These are phyloP conservation scores for Drechslera avenae DNA, from an alignment of 2,329 filamentous ascomycete genomes.

Conservation along the genomic window DNA sequence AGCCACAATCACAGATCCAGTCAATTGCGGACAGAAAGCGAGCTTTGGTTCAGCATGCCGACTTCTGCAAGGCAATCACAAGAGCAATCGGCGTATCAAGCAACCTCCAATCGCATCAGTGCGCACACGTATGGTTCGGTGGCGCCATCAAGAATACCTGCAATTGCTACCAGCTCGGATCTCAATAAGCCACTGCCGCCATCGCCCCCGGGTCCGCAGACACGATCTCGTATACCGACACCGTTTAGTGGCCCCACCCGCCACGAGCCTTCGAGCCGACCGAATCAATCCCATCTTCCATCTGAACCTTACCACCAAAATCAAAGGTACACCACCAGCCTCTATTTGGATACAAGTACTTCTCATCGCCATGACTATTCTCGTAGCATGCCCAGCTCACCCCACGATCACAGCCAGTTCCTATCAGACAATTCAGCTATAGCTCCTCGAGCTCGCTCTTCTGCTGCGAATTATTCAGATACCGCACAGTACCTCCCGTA, in stretches of 20 bases:
- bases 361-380: conserved; percentile 31
- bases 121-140: conserved; percentile 21
- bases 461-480: conserved; percentile 25
- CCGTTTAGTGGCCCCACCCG: conserved; percentile 35
- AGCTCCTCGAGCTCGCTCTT: conserved; percentile 30
- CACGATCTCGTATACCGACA: conserved; percentile 29
- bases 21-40: conserved; percentile 25
- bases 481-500: conserved; percentile 24
- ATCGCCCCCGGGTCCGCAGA: conserved; percentile 31
- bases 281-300: conserved; percentile 30
- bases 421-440: conserved; percentile 13
- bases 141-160: conserved; percentile 12
- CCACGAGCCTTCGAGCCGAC: conserved; percentile 29
- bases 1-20: conserved; percentile 22
- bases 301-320: conserved; percentile 24
- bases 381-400: conserved; percentile 45
- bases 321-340: conserved; percentile 24
- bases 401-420: conserved; percentile 25
- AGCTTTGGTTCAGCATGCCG: conserved; percentile 42
- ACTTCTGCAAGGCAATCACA: conserved; percentile 20
- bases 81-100: conserved; percentile 38
- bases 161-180: conserved; percentile 30
- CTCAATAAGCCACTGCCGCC: conserved; percentile 41
- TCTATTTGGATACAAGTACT: conserved; percentile 30
- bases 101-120: conserved; percentile 33